Conservation (phyloP, 441 rosid genomes). For the Pelargonium australe region DNA sequence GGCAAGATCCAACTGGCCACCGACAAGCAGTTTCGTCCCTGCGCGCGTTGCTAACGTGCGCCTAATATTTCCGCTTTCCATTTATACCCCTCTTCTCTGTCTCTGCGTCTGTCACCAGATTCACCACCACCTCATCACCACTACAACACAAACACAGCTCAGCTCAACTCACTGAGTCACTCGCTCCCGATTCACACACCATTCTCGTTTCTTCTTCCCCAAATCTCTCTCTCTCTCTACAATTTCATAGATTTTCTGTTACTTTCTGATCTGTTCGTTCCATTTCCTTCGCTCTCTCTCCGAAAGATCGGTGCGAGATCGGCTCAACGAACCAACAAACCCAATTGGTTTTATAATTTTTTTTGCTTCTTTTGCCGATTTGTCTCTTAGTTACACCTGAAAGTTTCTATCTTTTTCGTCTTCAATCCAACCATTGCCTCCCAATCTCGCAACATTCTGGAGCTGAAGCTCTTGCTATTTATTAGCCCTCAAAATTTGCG, state of each 20-base stretch:
- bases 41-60: conserved; percentile 33
- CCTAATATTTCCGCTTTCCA: background rate
- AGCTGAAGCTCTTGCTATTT: too few species aligned
- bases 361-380: background rate
- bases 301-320: conserved; percentile 13
- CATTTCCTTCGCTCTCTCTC: background rate
- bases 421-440: background rate
- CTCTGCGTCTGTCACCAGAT: background rate
- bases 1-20: conserved; percentile 49
- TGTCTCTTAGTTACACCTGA: background rate
- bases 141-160: background rate
- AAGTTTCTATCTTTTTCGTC: background rate
- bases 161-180: background rate
- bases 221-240: background rate
- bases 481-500: too few species aligned
- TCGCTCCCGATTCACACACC: conserved; percentile 18
- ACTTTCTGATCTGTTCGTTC: too few species aligned
- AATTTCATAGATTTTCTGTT: background rate
- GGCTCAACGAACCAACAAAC: background rate
- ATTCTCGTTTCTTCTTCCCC: conserved; percentile 8
- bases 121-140: too few species aligned
- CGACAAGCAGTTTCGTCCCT: conserved; percentile 40
- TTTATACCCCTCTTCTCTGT: conserved; percentile 12
- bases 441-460: background rate
- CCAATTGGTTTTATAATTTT: background rate